phyloP scores from a whole-genome alignment of 176 grass and related monocot genomes.

The Carex myosuroides region DNA sequence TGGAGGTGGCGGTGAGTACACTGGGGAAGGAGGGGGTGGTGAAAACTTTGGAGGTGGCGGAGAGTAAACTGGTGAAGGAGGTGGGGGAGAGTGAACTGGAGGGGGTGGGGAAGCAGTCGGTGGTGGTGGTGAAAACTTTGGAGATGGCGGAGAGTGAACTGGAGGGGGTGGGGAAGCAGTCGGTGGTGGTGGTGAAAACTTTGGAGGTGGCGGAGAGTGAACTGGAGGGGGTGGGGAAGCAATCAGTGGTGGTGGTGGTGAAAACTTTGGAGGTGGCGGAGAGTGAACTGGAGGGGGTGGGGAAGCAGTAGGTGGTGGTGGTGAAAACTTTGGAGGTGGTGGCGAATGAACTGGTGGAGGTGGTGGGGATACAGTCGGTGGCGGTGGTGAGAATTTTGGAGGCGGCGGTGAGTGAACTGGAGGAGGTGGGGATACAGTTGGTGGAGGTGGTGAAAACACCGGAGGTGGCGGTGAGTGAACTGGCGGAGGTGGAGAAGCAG shows the following conservation, averaged over 20 bases:
- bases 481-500: conserved; percentile 15
- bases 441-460: background rate
- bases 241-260: conserved; percentile 7
- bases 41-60: background rate
- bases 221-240: conserved; percentile 4
- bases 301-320: background rate
- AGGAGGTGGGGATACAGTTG: background rate
- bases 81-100: background rate
- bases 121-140: conserved; percentile 2
- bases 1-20: conserved; percentile 3
- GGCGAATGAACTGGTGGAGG: background rate
- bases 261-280: background rate
- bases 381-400: background rate
- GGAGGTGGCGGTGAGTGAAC: background rate
- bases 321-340: background rate
- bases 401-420: background rate
- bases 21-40: background rate
- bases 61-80: background rate
- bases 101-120: background rate
- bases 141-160: background rate
- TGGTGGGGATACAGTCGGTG: background rate
- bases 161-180: background rate
- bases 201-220: background rate
- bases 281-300: background rate
- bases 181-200: background rate